phyloP scores from a whole-genome alignment of 1,139 yeast species.

The Saccharomyces hybrid region DNA sequence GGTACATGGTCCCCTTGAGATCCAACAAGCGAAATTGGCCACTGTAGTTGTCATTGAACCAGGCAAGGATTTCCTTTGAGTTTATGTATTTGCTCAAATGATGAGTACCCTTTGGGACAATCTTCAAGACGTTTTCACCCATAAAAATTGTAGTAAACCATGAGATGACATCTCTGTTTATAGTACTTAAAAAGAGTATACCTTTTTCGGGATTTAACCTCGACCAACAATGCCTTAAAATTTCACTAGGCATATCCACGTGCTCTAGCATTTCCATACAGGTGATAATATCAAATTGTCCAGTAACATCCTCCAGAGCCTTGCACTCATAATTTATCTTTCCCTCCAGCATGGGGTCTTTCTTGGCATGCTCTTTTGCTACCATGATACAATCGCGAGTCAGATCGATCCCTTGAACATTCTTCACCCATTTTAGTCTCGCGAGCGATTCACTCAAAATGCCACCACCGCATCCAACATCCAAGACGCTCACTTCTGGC shows the following conservation, averaged over 20 bases:
- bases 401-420: conserved; percentile 78
- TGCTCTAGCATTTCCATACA: conserved; percentile 95
- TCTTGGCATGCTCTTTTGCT: conserved; percentile 58
- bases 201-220: conserved; percentile 58
- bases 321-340: conserved; percentile 54
- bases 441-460: conserved; percentile 82
- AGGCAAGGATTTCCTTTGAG: conserved; percentile 59
- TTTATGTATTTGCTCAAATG: conserved; percentile 80
- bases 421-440: conserved; percentile 53
- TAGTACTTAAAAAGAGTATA: conserved; percentile 80
- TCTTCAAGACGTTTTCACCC: conserved; percentile 72
- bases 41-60: conserved; percentile 45
- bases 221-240: conserved; percentile 57
- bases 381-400: conserved; percentile 76
- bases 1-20: conserved; percentile 70
- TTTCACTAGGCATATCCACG: conserved; percentile 74
- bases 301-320: conserved; percentile 52
- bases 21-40: conserved; percentile 50
- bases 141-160: conserved; percentile 90
- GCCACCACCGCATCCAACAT: conserved; percentile 98
- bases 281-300: conserved; percentile 68
- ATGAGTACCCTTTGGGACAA: conserved; percentile 93
- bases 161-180: conserved; percentile 80
- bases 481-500: conserved; percentile 50
- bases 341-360: conserved; percentile 54